phyloP scores from a whole-genome alignment of 768 basidiomycete genomes.

The Pisolithus microcarpus region DNA sequence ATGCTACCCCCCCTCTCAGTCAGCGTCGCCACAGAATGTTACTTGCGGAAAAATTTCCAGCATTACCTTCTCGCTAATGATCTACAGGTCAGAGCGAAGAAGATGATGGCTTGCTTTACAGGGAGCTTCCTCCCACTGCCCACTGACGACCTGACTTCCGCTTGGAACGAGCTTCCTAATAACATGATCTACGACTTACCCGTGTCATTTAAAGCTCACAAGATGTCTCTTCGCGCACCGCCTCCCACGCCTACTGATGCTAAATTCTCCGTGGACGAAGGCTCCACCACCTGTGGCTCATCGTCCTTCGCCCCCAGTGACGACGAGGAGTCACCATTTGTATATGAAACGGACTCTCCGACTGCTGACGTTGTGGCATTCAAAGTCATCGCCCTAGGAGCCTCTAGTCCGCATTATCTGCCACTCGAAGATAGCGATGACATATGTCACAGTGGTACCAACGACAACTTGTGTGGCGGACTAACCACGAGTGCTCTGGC shows the following conservation, averaged over 20 bases:
- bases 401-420: not conserved
- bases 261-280: conserved; percentile 3
- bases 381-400: not conserved
- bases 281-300: not conserved
- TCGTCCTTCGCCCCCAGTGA: not conserved
- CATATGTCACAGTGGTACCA: not conserved
- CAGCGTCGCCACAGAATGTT: conserved; percentile 1
- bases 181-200: conserved; percentile 7
- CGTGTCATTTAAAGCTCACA: conserved; percentile 2
- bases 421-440: not conserved
- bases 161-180: conserved; percentile 24
- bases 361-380: conserved; percentile 1
- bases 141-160: conserved; percentile 8
- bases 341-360: conserved; percentile 1
- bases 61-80: conserved; percentile 10
- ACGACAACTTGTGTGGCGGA: not conserved
- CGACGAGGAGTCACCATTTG: conserved; percentile 1
- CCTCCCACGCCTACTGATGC: conserved; percentile 14
- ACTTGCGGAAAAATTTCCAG: conserved; percentile 10
- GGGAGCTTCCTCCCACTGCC: conserved; percentile 13
- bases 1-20: conserved; percentile 5
- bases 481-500: not conserved
- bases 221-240: conserved; percentile 7
- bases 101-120: conserved; percentile 14
- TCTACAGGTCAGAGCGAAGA: conserved; percentile 8